Base-by-base conservation (phyloP, 1,284 basidiomycete species). In the Apiotrichum gracile region DNA sequence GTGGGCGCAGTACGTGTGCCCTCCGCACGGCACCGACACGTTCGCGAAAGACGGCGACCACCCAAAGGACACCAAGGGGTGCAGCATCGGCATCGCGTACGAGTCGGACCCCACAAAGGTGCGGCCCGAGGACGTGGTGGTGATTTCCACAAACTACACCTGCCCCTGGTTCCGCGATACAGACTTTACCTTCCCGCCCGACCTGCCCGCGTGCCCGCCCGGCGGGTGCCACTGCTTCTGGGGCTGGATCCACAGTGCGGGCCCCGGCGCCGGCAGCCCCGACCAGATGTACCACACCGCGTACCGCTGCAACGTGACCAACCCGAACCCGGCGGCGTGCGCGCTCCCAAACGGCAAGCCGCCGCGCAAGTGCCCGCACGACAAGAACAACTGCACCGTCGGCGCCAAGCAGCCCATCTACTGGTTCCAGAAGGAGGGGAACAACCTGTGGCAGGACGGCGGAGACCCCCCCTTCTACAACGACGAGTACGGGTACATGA, bases 121-220 rank as follows among this genome's bases (percentile, higher is more conserved):
- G 7, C 67, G 81, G 61, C 85, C 84, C 0, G 79, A 79, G 43
- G 84, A 87, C 70, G 83, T 88, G 57, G 77, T 79, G 5, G 73
- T 87, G n/a, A 86, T 87, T 72, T 83, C 81, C 54, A 79, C 85
- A 22, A 87, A 86, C 67, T 82, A 85, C 27, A 83, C 81, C 1
- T 86, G 85, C 59, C 83, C 85, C 0, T 87, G 83, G 84, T 52
- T 63, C 14, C 86, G 84, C 16, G 77, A 80, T 46, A 21, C 7
- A 17, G 78, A 80, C 49, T 88, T 87, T 63, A 63, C 78, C 46
- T 68, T 87, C n/a, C 86, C 86, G 0, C 77, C 71, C 16, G 68
- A 72, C n/a, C 82, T 88, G 80, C 86, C 86, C 0, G 75, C 81
- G 21, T 88, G 86, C 64, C 83, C 84, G 0, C 67, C 80, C 2